These are phyloP conservation scores for Begonia fuchsioides DNA, from an alignment of 306 rosid genomes.

Conservation along the genomic window DNA sequence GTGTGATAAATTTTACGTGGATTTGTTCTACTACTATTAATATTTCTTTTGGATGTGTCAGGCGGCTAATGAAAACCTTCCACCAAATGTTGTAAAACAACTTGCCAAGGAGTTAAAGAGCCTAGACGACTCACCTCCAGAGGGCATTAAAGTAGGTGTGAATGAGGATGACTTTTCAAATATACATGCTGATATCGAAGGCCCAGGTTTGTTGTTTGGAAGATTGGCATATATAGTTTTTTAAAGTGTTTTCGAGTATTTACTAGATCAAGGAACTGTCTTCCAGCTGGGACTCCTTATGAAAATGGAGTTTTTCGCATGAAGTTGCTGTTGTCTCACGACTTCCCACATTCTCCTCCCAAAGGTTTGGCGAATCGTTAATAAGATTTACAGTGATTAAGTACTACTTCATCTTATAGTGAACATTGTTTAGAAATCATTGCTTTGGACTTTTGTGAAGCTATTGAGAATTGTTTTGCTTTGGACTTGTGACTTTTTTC, in stretches of 20 bases:
- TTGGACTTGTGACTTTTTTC: neutral
- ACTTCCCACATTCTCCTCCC: conserved; percentile 89
- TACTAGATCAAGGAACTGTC: conserved; percentile 10
- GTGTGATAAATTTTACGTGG: too few species aligned
- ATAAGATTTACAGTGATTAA: too few species aligned
- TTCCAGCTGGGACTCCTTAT: conserved; percentile 91
- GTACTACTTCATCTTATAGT: neutral
- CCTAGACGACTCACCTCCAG: conserved; percentile 93
- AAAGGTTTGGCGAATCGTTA: conserved; percentile 38
- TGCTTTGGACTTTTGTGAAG: too few species aligned
- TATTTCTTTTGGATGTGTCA: conserved; percentile 12
- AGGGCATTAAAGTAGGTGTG: conserved; percentile 85
- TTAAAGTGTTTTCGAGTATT: neutral
- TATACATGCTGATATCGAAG: conserved; percentile 84
- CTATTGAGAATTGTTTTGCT: too few species aligned
- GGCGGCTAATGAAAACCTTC: conserved; percentile 98
- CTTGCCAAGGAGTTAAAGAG: conserved; percentile 94
- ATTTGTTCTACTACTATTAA: too few species aligned
- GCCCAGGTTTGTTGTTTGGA: conserved; percentile 61
- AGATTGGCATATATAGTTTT: neutral
- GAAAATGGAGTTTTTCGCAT: conserved; percentile 94
- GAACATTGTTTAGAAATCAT: too few species aligned
- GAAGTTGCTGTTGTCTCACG: conserved; percentile 73
- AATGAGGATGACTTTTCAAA: conserved; percentile 87
- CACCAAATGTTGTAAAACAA: conserved; percentile 93